These are phyloP conservation scores for Zarea fungicola DNA, from an alignment of 2,329 filamentous ascomycete genomes.

Conservation along the genomic window DNA sequence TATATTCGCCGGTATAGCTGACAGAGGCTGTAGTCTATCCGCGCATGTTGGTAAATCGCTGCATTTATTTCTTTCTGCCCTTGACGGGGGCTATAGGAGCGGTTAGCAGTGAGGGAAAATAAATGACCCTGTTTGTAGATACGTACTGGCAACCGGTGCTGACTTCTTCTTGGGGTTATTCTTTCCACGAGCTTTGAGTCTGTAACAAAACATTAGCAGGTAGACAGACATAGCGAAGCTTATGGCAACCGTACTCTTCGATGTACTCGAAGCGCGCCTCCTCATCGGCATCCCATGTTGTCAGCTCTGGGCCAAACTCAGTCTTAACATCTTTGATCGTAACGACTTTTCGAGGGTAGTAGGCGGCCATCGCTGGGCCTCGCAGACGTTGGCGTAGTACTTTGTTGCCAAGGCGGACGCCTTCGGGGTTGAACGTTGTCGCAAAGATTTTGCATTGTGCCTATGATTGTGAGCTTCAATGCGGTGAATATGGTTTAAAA, in stretches of 20 bases:
- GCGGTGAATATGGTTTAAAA: neutral
- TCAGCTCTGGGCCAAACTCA: conserved; percentile 59
- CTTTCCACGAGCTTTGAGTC: conserved; percentile 76
- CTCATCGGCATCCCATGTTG: conserved; percentile 69
- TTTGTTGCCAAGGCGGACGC: conserved; percentile 81
- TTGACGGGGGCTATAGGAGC: conserved; percentile 20
- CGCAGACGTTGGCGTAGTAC: conserved; percentile 81
- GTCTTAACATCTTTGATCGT: conserved; percentile 70
- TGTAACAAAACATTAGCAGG: conserved; percentile 34
- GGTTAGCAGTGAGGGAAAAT: neutral
- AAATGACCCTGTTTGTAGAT: neutral
- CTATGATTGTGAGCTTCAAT: conserved; percentile 38
- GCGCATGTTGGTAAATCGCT: neutral
- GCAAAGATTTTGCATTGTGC: conserved; percentile 88
- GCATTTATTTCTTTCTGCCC: conserved; percentile 20
- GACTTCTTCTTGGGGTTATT: conserved; percentile 85
- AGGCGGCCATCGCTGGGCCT: conserved; percentile 76
- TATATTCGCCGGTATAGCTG: neutral
- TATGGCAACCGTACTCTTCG: conserved; percentile 47
- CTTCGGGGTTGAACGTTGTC: conserved; percentile 82
- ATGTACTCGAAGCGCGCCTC: conserved; percentile 74
- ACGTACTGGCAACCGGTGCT: conserved; percentile 31
- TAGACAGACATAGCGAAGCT: neutral
- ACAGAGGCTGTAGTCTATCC: neutral
- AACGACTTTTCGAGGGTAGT: conserved; percentile 75